Evolutionary conservation across 805 yeast genomes (phyloP), one percentile per base, ranked within the genome.

Genomic region (Pichia rugopelliculosa): DNA sequence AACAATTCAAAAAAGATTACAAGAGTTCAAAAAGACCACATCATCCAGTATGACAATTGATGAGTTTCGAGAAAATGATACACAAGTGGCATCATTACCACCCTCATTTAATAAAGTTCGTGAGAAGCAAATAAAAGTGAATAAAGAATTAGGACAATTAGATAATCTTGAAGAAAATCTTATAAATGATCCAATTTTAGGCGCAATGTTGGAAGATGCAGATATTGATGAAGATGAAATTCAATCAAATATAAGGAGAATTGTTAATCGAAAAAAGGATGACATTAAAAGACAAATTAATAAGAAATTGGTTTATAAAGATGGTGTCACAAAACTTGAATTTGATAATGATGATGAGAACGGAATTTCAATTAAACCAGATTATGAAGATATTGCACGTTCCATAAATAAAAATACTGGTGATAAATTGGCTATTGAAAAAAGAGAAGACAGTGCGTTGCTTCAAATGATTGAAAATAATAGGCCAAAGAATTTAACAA

Each of bases 1-100:
- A 51, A 95, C 99, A 1, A 74, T 93, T 42, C 98, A 93, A 62
- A 77, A 87, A 54, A 75, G 99, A 55, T 74, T 93, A 55, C 84
- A 84, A 56, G 99, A 93, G 67, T 93, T 93, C 61, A 82, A 80
- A 54, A 72, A 73, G 45, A 89, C 98, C 0, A 70, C 76, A 17
- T 80, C 96, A 0, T 95, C 88, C 1, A 68, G 70, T 10, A 66
- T 91, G 51, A 79, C 96, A 0, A 81, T 93, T 18, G 73, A 75
- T 40, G 83, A 79, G 39, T 91, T 93, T 60, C 74, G 98, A 56
- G 52, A 49, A 10, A 70, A 75, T 2, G 64, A 59, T 10, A 41
- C 51, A 53, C 64, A 74, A 39, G 60, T 74, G 54, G 60, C 70
- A 11, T 73, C 87, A 0, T 73, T 81, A 44, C 99, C 99, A 1